Percentiles rank a stretch among this genome's conserved stretches.
phyloP scores from a whole-genome alignment of 306 rosid genomes.

The Cicer chorassanicum region DNA sequence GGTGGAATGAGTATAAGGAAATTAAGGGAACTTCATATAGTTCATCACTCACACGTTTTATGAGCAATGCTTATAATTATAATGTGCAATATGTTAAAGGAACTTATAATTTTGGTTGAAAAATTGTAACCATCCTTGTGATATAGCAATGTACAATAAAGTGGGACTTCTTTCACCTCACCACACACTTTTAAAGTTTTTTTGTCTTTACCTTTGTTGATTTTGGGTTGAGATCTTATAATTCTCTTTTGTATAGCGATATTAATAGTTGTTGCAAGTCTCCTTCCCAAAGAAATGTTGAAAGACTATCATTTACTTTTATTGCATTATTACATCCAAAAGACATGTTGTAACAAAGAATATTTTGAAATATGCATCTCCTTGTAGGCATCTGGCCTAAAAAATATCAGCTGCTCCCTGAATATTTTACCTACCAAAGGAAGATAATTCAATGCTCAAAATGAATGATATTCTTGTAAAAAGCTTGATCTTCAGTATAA shows the following conservation, averaged over 20 bases:
- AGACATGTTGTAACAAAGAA: neutral
- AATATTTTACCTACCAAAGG: neutral
- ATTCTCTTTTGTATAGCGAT: neutral
- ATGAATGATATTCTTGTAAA: constrained; percentile 15
- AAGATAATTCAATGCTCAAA: constrained; percentile 5
- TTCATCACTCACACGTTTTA: constrained; percentile 46
- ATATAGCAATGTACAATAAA: constrained; percentile 16
- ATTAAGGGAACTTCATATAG: constrained; percentile 28
- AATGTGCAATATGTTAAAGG: constrained; percentile 47
- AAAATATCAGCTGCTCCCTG: constrained; percentile 1
- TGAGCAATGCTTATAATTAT: constrained; percentile 34
- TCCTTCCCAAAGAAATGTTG: neutral
- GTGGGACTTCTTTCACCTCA: neutral
- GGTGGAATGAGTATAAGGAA: constrained; percentile 61
- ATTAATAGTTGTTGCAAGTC: neutral
- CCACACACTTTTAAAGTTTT: neutral
- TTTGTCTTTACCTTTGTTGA: neutral
- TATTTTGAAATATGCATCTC: neutral
- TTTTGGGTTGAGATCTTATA: neutral
- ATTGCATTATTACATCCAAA: neutral
- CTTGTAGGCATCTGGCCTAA: neutral
- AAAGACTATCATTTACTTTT: neutral
- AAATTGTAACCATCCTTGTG: neutral
- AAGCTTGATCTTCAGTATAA: constrained; percentile 1
- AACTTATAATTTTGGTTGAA: constrained; percentile 38